Base-by-base conservation (phyloP, 257 asterid species). In the Solanum virginianum region DNA sequence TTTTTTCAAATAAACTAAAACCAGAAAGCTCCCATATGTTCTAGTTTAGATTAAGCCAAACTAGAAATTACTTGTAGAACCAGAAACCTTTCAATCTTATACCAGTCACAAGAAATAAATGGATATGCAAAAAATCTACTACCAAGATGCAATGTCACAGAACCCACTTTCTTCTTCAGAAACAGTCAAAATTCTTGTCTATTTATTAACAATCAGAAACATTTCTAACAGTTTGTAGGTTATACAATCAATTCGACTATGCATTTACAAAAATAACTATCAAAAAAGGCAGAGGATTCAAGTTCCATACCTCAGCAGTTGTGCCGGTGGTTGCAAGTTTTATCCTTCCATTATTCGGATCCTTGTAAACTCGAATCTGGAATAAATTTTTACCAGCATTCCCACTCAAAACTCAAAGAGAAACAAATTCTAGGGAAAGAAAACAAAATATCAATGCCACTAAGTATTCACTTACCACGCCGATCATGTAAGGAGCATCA, bases 291-390 rank as follows among this genome's bases (percentile, higher is more conserved):
- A 4, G 45, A 77, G 45, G 17, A 16, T 51, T 77, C 26, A 77
- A 51, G 82, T 51, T 77, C 63, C 63, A 77, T 86, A 96, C 99
- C 98, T 97, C 99, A 83, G 99, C 99, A 84, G 99, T 97, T 84
- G 94, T 91, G 57, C 99, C 99, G 32, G 92, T 92, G 63, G 89
- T 92, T 75, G 98, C 91, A 87, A 93, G 90, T 89, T 85, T 90
- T 63, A 88, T 56, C 88, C 92, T 90, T 82, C 90, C 91, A 90
- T 84, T 83, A 87, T 57, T 47, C 63, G 89, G 56, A 88, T 97
- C 97, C 89, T 91, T 89, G 81, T 89, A 89, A 87, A 91, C 89
- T 83, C 97, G 97, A 89, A 93, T 90, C 99, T 95, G 92, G 86
- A 91, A 89, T 71, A 74, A 72, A 85, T 60, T 54, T 24, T 60